Conservation (phyloP, 805 yeast genomes). For the Candida succiphila region DNA sequence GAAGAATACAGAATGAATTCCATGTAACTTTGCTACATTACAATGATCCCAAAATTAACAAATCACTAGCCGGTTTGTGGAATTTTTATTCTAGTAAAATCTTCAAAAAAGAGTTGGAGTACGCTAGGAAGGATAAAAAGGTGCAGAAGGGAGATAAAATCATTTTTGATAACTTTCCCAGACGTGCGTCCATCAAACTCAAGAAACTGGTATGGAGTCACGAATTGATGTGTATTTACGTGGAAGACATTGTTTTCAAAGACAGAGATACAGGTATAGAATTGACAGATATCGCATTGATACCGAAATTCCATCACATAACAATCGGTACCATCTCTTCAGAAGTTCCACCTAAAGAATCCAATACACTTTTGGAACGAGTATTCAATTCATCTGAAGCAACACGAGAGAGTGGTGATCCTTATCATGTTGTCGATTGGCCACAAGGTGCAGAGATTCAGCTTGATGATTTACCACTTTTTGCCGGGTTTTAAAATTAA, state of each 20-base stretch:
- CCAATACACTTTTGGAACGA: no score
- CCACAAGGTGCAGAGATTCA: no score
- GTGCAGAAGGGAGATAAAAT: slow-evolving; percentile 1
- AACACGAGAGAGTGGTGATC: no score
- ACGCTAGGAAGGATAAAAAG: not conserved
- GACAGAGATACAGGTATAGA: slow-evolving; percentile 4
- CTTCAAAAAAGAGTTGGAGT: slow-evolving; percentile 5
- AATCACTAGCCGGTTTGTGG: slow-evolving; percentile 9
- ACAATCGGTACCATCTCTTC: slow-evolving; percentile 55
- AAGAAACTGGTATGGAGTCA: slow-evolving; percentile 38
- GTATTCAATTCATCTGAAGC: no score
- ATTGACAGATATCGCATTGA: slow-evolving; percentile 13
- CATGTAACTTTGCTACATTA: slow-evolving; percentile 62
- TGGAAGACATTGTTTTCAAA: slow-evolving; percentile 20
- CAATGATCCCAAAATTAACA: slow-evolving; percentile 8
- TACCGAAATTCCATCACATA: slow-evolving; percentile 50
- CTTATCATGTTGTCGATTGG: no score
- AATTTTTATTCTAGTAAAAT: slow-evolving; percentile 6
- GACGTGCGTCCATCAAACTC: slow-evolving; percentile 30
- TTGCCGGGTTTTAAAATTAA: slow-evolving; percentile 8
- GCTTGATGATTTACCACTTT: slow-evolving; percentile 10
- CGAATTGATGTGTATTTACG: slow-evolving; percentile 44
- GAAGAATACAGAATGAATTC: slow-evolving; percentile 41
- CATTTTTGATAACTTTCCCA: slow-evolving; percentile 9
- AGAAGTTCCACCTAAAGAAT: slow-evolving; percentile 37